Evolutionary conservation across 139 green algal species (phyloP).

Genomic region (Pedinophyceae sp.): DNA sequence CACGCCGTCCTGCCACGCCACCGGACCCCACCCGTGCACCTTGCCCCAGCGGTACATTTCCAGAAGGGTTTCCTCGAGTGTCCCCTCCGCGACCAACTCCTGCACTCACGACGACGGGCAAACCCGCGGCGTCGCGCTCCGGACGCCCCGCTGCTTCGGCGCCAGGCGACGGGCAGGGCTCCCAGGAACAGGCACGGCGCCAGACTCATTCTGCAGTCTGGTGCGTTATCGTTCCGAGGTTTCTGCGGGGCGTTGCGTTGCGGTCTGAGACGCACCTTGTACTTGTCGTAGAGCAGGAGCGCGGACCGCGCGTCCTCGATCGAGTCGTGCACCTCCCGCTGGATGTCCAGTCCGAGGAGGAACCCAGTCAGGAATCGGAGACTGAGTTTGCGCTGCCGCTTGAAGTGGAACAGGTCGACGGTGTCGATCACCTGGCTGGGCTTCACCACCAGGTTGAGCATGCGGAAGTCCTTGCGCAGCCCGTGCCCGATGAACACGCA

Average conservation of each 20-base stretch:
- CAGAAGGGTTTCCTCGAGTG: constrained; percentile 39
- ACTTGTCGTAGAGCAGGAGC: constrained; percentile 48
- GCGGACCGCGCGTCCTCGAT: constrained; percentile 89
- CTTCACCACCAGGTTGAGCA: constrained; percentile 88
- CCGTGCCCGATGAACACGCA: constrained; percentile 86
- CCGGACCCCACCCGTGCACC: constrained; percentile 55
- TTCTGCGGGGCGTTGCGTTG: background rate
- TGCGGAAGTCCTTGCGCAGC: constrained; percentile 86
- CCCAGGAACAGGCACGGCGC: background rate
- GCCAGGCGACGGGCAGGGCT: no score
- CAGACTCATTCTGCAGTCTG: background rate
- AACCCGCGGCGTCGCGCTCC: no score
- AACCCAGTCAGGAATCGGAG: constrained; percentile 81
- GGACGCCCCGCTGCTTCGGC: no score
- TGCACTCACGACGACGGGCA: no score
- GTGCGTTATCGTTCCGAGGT: background rate
- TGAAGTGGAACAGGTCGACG: constrained; percentile 76
- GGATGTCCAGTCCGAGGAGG: constrained; percentile 65
- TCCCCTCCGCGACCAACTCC: constrained; percentile 30
- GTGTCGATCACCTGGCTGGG: constrained; percentile 81
- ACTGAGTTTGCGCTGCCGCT: constrained; percentile 67
- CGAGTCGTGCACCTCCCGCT: constrained; percentile 57
- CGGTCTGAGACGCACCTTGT: background rate
- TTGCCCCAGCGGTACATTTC: constrained; percentile 76
- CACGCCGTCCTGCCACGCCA: background rate